Base-by-base conservation (phyloP, 1,139 yeast genomes). In the Pneumocystis wakefieldiae region DNA sequence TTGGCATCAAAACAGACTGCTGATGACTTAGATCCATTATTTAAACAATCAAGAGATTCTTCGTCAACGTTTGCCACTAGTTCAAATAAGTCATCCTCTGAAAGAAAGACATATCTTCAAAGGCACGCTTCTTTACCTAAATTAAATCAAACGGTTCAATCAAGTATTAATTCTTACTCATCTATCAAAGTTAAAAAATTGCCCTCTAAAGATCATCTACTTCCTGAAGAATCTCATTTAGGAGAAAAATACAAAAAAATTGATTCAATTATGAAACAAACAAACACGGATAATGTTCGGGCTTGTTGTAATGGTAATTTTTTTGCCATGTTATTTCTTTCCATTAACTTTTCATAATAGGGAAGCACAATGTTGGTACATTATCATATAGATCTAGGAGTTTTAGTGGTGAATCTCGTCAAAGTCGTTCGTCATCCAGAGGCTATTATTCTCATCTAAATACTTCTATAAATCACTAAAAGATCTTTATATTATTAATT, bases 51-150 rank as follows among this genome's bases (percentile, higher is more conserved):
- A 61, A 60, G 59, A 62, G 15, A 42, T 62, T 17, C 63, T 62
- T 35, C 15, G 3, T 36, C 61, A 17, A 6, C 8, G 14, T 19
- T 35, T 35, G 12, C 19, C 63, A 64, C 14, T 61, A 71, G 37
- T 69, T 69, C 55, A 24, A 24, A 48, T 35, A 62, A 70, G 58
- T 67, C 72, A 5, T 63, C 71, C 32, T 65, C 73, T 39, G 70
- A 71, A 32, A 67, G 71, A 19, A 63, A 71, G 62, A 73, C 74
- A 1, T 74, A 73, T 7, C 48, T 60, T 14, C 35, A 60, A 14
- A 42, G 62, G 37, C 53, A 15, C 8, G 39, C 38, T 39, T n/a
- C 32, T 37, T 61, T 38, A 14, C 41, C 59, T 2, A 35, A 41
- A 42, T 12, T 24, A 24, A 24, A 6, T 35, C 60, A 39, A 19